Percentiles rank a stretch among this genome's conserved stretches.
Conservation (phyloP, 139 green algal species). For the Chlorella sp. region DNA sequence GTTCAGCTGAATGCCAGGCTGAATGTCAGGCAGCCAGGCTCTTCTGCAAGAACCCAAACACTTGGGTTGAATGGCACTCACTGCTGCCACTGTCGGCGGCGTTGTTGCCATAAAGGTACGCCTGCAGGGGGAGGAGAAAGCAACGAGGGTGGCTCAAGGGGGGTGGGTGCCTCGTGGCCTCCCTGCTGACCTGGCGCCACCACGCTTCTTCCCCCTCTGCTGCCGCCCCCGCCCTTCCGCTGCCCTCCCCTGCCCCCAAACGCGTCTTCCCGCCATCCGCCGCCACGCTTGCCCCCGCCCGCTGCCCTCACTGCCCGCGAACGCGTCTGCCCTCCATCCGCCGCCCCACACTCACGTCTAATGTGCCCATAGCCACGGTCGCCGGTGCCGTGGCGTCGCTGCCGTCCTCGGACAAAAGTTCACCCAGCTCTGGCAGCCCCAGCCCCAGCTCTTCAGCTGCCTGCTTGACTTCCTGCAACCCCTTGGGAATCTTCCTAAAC, state of each 20-base stretch:
- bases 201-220: no score
- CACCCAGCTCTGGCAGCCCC: background rate
- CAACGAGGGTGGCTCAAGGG: background rate
- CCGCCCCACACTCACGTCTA: conserved; percentile 1
- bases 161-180: background rate
- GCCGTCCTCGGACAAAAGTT: background rate
- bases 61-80: background rate
- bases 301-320: background rate
- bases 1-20: background rate
- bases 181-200: background rate
- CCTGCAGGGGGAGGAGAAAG: background rate
- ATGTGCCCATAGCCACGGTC: background rate
- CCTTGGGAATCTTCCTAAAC: background rate
- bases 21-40: background rate
- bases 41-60: background rate
- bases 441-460: background rate
- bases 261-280: background rate
- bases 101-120: background rate
- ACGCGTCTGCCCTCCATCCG: background rate
- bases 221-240: background rate
- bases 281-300: background rate
- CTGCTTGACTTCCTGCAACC: background rate
- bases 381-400: background rate
- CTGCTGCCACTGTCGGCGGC: background rate
- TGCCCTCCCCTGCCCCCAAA: background rate